Conservation (phyloP, 2,329 filamentous ascomycete genomes). For the Ascochyta rabiei region DNA sequence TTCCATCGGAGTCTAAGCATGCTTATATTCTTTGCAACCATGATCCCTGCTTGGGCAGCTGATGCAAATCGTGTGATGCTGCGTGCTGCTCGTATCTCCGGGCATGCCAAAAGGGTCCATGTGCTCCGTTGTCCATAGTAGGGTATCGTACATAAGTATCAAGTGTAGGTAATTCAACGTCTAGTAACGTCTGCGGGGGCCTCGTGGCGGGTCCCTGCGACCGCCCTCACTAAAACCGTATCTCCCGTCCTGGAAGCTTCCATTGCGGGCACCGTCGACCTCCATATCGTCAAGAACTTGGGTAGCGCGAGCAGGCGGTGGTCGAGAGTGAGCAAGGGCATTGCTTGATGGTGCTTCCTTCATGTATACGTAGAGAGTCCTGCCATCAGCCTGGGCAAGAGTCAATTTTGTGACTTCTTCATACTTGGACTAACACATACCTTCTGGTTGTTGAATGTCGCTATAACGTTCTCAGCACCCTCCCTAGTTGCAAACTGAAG, state of each 20-base stretch:
- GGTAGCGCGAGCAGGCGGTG: constrained; percentile 25
- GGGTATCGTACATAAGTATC: constrained; percentile 35
- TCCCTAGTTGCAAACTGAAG: constrained; percentile 75
- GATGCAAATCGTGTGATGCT: neutral
- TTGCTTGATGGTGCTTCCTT: constrained; percentile 56
- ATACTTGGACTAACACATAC: constrained; percentile 54
- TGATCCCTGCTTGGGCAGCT: neutral
- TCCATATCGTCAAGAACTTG: constrained; percentile 52
- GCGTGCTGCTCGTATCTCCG: neutral
- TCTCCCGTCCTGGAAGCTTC: constrained; percentile 52
- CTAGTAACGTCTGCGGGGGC: constrained; percentile 43
- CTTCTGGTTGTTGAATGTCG: constrained; percentile 78
- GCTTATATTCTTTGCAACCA: neutral
- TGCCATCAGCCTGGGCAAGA: constrained; percentile 71
- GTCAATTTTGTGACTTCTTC: constrained; percentile 14
- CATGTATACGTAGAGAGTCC: constrained; percentile 73
- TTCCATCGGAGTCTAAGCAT: neutral
- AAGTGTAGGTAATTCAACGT: constrained; percentile 8
- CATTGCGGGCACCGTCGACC: constrained; percentile 42
- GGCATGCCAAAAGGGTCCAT: neutral
- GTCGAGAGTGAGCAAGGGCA: constrained; percentile 39
- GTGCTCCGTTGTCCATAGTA: constrained; percentile 18
- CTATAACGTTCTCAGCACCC: constrained; percentile 75
- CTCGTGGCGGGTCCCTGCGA: constrained; percentile 37
- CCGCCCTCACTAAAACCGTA: constrained; percentile 49